These are phyloP conservation scores for Gastrolobium villosum DNA, from an alignment of 306 rosid genomes.

Conservation along the genomic window DNA sequence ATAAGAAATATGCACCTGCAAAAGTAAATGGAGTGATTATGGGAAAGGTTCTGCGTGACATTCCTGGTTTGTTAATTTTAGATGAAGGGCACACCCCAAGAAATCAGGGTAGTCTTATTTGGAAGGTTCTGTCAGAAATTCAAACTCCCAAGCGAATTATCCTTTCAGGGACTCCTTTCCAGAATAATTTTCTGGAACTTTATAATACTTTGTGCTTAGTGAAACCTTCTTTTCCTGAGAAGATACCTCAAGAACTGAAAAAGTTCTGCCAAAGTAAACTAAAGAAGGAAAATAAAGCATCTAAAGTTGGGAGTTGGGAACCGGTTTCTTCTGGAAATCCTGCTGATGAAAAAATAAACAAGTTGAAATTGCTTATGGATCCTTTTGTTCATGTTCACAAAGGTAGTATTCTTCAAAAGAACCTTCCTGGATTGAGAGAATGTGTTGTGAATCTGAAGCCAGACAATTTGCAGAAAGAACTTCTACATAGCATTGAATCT, in stretches of 20 bases:
- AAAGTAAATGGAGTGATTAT: neutral
- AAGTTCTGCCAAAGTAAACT: constrained; percentile 49
- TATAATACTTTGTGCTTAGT: constrained; percentile 48
- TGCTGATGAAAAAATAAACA: constrained; percentile 28
- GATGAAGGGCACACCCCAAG: constrained; percentile 62
- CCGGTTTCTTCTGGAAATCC: neutral
- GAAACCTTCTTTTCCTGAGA: constrained; percentile 48
- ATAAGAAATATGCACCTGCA: neutral
- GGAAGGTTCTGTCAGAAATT: constrained; percentile 44
- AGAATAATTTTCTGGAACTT: constrained; percentile 53
- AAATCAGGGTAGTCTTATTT: constrained; percentile 43
- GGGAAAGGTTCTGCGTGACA: constrained; percentile 43
- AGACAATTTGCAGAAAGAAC: constrained; percentile 36
- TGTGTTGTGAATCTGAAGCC: constrained; percentile 54
- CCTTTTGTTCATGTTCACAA: constrained; percentile 57
- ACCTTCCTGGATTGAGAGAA: constrained; percentile 54
- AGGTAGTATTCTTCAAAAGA: constrained; percentile 52
- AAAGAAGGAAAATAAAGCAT: neutral
- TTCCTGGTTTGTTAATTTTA: constrained; percentile 54
- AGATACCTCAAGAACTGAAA: constrained; percentile 35
- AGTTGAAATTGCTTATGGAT: constrained; percentile 49
- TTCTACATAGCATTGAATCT: constrained; percentile 40
- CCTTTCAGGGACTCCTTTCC: constrained; percentile 62
- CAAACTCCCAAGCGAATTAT: constrained; percentile 44
- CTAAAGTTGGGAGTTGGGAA: neutral